A percentile compares a stretch with the other conserved stretches of the same genome.
Evolutionary conservation across 2,329 filamentous ascomycete genomes (phyloP).

Genomic region (Colletotrichum cereale): DNA sequence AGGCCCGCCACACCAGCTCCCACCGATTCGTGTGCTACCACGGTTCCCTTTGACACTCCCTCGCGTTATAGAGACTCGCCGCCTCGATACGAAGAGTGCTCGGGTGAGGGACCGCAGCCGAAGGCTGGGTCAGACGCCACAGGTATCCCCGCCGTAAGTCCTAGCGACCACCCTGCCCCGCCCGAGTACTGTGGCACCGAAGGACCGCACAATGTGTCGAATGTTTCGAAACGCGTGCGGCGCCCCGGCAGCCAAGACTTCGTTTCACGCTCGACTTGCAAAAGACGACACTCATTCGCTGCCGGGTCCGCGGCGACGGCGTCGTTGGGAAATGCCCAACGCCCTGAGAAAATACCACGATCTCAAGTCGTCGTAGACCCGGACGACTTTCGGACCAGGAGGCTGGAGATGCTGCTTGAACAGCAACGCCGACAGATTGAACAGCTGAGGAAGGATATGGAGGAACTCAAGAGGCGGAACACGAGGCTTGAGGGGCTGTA

Average conservation of each 20-base stretch:
- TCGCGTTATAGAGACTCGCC: slow-evolving; percentile 13
- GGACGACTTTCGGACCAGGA: neutral
- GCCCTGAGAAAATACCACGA: neutral
- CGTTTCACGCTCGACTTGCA: neutral
- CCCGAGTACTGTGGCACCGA: slow-evolving; percentile 5
- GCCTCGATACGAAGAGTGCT: slow-evolving; percentile 8
- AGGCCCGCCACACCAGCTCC: neutral
- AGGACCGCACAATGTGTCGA: neutral
- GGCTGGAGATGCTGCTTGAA: neutral
- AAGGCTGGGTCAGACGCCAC: neutral
- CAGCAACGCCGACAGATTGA: slow-evolving; percentile 3
- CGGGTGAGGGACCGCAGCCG: neutral
- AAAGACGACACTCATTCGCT: slow-evolving; percentile 2
- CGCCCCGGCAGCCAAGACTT: neutral
- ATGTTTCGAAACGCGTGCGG: neutral
- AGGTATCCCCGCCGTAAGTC: neutral
- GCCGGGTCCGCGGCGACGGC: neutral
- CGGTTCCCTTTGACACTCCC: slow-evolving; percentile 8
- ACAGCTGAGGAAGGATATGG: slow-evolving; percentile 8
- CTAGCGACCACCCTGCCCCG: neutral
- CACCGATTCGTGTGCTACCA: slow-evolving; percentile 4
- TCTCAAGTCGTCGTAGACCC: neutral
- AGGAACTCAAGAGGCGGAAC: slow-evolving; percentile 15
- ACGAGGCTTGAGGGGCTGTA: slow-evolving; percentile 11
- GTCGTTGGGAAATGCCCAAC: neutral